phyloP scores from a whole-genome alignment of 176 grass and related monocot genomes.

The Saccharum spontaneum region DNA sequence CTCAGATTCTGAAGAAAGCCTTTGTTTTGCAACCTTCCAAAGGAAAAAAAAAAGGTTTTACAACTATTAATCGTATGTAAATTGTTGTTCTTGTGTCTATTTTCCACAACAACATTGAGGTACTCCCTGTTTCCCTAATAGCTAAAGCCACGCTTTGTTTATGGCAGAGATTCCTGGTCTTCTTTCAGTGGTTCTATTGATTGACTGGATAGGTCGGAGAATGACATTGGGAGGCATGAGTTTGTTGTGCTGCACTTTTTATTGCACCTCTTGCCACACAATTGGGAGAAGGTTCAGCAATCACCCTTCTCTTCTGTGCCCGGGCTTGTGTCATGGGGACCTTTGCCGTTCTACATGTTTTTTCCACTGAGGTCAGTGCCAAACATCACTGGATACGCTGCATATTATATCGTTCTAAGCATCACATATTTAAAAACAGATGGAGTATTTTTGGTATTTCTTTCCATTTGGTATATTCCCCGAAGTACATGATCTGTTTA shows the following conservation, averaged over 20 bases:
- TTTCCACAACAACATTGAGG: background rate
- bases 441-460: background rate
- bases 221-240: constrained; percentile 51
- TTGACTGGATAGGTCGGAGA: constrained; percentile 70
- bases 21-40: background rate
- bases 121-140: background rate
- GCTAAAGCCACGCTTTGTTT: constrained; percentile 4
- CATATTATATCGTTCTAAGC: no score
- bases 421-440: no score
- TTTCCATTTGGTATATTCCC: background rate
- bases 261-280: constrained; percentile 50
- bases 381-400: no score
- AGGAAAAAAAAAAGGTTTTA: background rate
- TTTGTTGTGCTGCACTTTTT: constrained; percentile 46
- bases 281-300: constrained; percentile 56
- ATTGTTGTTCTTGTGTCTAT: background rate
- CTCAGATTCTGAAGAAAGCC: background rate
- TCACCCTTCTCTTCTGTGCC: constrained; percentile 64
- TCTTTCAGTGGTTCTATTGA: constrained; percentile 49
- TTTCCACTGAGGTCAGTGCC: constrained; percentile 60
- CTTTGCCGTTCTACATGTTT: constrained; percentile 49
- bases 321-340: constrained; percentile 53
- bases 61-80: background rate
- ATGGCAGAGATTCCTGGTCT: constrained; percentile 65
- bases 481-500: background rate